phyloP scores from a whole-genome alignment of 306 rosid genomes.

The Cicer arietinum region DNA sequence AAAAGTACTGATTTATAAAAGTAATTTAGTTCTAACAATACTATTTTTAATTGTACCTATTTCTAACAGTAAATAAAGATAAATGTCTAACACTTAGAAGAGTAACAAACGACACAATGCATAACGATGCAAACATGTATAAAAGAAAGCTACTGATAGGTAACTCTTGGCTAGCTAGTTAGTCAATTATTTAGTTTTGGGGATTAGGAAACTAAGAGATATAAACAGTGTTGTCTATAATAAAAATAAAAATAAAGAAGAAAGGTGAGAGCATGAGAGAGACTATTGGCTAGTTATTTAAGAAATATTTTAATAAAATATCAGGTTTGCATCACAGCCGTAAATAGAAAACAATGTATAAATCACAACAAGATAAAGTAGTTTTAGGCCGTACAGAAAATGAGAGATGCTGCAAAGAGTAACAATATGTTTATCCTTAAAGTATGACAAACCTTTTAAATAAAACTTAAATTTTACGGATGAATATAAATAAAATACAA shows the following conservation, averaged over 20 bases:
- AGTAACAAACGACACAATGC: conserved; percentile 4
- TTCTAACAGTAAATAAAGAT: no score
- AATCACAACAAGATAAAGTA: conserved; percentile 22
- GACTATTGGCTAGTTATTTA: not conserved
- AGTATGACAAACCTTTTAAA: no score
- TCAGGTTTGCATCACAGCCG: not conserved
- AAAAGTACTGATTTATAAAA: no score
- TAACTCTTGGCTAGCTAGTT: not conserved
- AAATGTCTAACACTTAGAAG: not conserved
- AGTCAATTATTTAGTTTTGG: not conserved
- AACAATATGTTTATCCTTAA: no score
- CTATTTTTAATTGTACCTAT: no score
- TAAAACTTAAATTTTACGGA: no score
- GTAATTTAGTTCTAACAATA: no score
- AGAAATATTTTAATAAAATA: not conserved
- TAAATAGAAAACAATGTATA: conserved; percentile 12
- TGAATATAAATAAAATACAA: no score
- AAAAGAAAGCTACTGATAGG: conserved; percentile 19
- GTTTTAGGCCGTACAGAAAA: conserved; percentile 67
- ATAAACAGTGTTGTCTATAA: not conserved
- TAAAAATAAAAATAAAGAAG: not conserved
- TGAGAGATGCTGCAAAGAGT: not conserved
- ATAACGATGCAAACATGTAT: conserved; percentile 13
- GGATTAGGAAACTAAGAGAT: not conserved
- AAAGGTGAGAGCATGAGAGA: not conserved